Percentiles rank a stretch among this genome's conserved stretches.
These are phyloP conservation scores for Podila horticola DNA, from an alignment of 192 early-diverging fungal species.

Conservation along the genomic window DNA sequence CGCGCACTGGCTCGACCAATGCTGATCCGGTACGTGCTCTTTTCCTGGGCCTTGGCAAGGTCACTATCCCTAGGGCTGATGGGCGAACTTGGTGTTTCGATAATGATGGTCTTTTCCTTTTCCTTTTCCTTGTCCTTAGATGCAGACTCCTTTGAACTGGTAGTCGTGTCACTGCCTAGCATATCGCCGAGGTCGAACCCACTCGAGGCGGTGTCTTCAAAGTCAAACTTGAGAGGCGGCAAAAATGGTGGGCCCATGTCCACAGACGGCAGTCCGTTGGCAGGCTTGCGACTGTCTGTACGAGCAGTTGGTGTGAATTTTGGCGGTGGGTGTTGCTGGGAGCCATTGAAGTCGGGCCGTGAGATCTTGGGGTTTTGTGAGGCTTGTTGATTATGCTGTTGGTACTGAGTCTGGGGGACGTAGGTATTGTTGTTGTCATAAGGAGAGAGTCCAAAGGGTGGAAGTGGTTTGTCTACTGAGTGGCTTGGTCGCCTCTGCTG, in stretches of 20 bases:
- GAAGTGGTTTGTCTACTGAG: neutral
- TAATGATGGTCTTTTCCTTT: neutral
- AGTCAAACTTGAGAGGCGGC: conserved; percentile 32
- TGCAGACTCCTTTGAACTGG: neutral
- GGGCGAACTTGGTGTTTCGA: neutral
- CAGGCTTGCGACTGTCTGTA: conserved; percentile 15
- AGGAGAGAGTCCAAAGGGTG: conserved; percentile 1
- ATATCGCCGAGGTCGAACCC: conserved; percentile 45
- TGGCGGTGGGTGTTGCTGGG: neutral
- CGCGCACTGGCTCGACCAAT: conserved; percentile 25
- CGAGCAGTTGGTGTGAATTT: conserved; percentile 8
- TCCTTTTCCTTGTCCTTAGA: neutral
- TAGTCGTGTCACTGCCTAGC: neutral
- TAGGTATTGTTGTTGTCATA: conserved; percentile 5
- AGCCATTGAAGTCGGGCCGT: conserved; percentile 3
- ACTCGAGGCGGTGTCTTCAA: conserved; percentile 29
- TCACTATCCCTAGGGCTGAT: conserved; percentile 6
- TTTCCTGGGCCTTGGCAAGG: conserved; percentile 5
- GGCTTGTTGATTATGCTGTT: neutral
- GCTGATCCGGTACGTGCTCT: conserved; percentile 22
- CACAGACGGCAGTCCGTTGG: conserved; percentile 5
- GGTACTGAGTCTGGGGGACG: neutral
- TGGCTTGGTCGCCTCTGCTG: neutral
- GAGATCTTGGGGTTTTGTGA: neutral
- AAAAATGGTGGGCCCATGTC: conserved; percentile 43